Percentiles rank a stretch among this genome's conserved stretches.
These are phyloP conservation scores for Colletotrichum nymphaeae DNA, from an alignment of 2,329 filamentous ascomycete genomes.

Conservation along the genomic window DNA sequence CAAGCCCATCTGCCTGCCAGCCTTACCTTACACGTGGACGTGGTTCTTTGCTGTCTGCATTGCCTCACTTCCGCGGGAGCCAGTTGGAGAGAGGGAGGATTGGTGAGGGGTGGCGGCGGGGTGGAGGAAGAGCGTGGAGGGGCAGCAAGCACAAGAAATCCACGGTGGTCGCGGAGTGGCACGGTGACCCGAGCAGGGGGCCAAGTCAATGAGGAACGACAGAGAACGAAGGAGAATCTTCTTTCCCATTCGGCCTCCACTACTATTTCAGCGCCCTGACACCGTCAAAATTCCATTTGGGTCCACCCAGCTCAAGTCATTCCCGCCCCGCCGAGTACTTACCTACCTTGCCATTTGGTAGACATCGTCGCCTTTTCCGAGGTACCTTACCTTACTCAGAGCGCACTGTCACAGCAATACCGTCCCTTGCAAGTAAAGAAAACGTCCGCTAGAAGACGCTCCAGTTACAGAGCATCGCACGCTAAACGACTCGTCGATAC, in stretches of 20 bases:
- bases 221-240: conserved; percentile 38
- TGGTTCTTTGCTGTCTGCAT: neutral
- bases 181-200: neutral
- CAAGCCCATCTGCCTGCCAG: neutral
- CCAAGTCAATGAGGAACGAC: conserved; percentile 15
- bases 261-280: conserved; percentile 27
- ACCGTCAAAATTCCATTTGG: conserved; percentile 12
- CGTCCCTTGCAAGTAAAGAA: neutral
- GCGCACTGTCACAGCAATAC: neutral
- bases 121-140: conserved; percentile 4
- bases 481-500: neutral
- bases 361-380: neutral
- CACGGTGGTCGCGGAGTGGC: neutral
- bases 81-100: conserved; percentile 17
- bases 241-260: conserved; percentile 37
- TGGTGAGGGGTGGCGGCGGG: conserved; percentile 32
- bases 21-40: neutral
- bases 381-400: neutral
- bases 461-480: neutral
- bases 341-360: too few species aligned
- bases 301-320: neutral
- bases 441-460: neutral
- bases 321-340: too few species aligned
- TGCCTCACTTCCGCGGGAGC: neutral
- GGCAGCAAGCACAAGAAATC: neutral